phyloP scores from a whole-genome alignment of 2,329 filamentous ascomycete species.

The Hypoxylon sp. region DNA sequence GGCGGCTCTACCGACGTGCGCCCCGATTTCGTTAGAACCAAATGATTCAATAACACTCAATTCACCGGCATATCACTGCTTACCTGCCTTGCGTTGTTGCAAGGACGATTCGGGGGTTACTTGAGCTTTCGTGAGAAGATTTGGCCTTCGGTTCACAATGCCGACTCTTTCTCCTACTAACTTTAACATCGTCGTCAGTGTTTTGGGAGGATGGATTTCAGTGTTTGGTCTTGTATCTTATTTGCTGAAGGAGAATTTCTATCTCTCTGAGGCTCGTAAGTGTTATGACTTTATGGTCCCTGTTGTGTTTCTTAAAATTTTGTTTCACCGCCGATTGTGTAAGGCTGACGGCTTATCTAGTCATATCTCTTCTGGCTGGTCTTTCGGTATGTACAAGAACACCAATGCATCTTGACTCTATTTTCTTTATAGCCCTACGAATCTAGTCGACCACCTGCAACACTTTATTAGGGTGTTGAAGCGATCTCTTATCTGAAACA shows the following conservation, averaged over 20 bases:
- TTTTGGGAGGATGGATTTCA: constrained; percentile 88
- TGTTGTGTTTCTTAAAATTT: neutral
- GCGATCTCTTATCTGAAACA: neutral
- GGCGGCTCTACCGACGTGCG: constrained; percentile 33
- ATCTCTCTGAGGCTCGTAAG: constrained; percentile 89
- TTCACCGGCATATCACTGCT: constrained; percentile 49
- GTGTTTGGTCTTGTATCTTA: constrained; percentile 93
- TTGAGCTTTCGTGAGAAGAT: constrained; percentile 39
- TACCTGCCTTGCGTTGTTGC: constrained; percentile 52
- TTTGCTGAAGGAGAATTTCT: constrained; percentile 88
- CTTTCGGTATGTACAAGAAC: constrained; percentile 59
- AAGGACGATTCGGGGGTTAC: constrained; percentile 58
- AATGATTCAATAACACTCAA: constrained; percentile 63
- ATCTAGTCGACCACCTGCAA: neutral
- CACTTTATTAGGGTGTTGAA: neutral
- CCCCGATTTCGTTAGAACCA: constrained; percentile 24
- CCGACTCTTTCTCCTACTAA: constrained; percentile 72
- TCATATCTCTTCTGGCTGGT: constrained; percentile 86
- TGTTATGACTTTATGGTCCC: constrained; percentile 45
- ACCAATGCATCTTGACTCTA: neutral
- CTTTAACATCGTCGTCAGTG: constrained; percentile 87
- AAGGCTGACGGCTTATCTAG: constrained; percentile 57
- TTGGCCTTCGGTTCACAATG: constrained; percentile 52
- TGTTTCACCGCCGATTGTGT: neutral
- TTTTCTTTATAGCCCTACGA: neutral